These are phyloP conservation scores for Thermochaetoides thermophila DNA, from an alignment of 495 filamentous ascomycete genomes.

Conservation along the genomic window DNA sequence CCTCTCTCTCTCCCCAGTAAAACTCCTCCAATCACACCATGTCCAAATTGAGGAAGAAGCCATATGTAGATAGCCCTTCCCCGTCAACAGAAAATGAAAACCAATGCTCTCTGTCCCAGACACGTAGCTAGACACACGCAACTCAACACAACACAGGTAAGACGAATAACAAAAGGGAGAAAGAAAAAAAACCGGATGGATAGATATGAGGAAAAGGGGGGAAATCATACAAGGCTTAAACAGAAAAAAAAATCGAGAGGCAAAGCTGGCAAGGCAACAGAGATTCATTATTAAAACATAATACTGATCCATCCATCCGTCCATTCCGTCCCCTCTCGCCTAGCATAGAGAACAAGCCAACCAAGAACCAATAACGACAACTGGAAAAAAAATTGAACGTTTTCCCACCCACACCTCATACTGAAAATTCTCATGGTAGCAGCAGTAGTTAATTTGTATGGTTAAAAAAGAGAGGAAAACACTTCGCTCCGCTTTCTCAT, in stretches of 20 bases:
- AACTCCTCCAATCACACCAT: background rate
- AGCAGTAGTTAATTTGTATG: background rate
- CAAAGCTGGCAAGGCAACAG: conserved; percentile 1
- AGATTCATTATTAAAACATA: conserved; percentile 27
- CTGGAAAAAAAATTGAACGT: background rate
- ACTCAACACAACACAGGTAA: too few species aligned
- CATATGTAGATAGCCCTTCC: too few species aligned
- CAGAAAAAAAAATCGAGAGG: conserved; percentile 12
- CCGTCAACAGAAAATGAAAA: background rate
- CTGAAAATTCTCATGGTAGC: background rate
- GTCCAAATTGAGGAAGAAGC: background rate
- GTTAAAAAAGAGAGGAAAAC: background rate
- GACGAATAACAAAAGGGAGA: conserved; percentile 6
- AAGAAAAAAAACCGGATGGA: conserved; percentile 4
- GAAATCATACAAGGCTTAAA: conserved; percentile 9
- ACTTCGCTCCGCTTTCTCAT: too few species aligned
- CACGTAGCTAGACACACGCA: too few species aligned
- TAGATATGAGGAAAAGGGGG: conserved; percentile 8
- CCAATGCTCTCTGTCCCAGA: background rate
- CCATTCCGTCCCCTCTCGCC: background rate
- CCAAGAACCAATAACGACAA: background rate
- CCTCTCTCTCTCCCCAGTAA: background rate
- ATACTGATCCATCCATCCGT: conserved; percentile 16
- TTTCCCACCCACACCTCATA: too few species aligned
- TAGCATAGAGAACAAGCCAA: background rate